Evolutionary conservation across 164 flowering plant genomes (phyloP).

Genomic region (Warburgia ugandensis): DNA sequence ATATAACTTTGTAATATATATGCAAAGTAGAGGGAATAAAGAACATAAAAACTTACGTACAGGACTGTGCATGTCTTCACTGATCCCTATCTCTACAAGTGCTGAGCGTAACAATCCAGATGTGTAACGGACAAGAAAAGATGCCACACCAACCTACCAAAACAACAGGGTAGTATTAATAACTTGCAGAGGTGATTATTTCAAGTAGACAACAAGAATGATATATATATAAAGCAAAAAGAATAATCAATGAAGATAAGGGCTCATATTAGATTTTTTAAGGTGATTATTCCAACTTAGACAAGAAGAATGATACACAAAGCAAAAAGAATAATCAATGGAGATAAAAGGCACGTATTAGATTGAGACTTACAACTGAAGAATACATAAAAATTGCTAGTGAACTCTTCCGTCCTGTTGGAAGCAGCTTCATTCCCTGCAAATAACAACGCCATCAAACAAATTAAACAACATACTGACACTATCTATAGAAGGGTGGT

Average conservation of each 20-base stretch:
- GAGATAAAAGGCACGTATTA: not conserved
- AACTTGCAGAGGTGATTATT: too few relatives aligned
- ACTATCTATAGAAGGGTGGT: too few relatives aligned
- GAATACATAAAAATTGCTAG: conserved; percentile 68
- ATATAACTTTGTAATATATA: too few relatives aligned
- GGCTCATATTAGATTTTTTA: too few relatives aligned
- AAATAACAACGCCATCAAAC: too few relatives aligned
- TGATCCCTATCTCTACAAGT: conserved; percentile 60
- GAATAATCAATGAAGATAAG: not conserved
- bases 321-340: not conserved
- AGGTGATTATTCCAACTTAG: too few relatives aligned
- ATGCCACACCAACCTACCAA: conserved; percentile 71
- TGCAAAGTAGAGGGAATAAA: not conserved
- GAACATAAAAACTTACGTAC: conserved; percentile 63
- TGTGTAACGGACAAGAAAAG: conserved; percentile 55
- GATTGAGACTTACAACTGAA: conserved; percentile 48
- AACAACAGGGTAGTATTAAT: conserved; percentile 4
- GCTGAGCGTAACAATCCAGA: conserved; percentile 44
- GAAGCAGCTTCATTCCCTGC: conserved; percentile 98
- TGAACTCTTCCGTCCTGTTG: conserved; percentile 74
- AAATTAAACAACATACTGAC: too few relatives aligned
- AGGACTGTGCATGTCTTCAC: conserved; percentile 82
- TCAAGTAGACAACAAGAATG: too few relatives aligned
- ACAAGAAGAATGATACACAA: too few relatives aligned
- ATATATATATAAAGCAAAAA: not conserved